Evolutionary conservation across 345 rosid species (phyloP).

Genomic region (Populus pruinosa): DNA sequence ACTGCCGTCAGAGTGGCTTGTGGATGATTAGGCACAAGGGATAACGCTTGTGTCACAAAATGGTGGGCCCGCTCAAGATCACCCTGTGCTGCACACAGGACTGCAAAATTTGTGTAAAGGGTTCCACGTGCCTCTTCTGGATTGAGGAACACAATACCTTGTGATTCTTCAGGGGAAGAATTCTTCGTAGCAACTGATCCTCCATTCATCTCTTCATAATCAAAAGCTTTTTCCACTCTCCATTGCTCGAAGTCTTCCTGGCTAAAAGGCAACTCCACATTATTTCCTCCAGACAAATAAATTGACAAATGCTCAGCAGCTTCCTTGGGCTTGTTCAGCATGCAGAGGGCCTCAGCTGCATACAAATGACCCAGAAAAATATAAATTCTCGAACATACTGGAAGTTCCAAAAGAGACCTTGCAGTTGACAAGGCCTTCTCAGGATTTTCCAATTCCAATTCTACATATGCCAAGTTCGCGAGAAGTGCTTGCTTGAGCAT

Average conservation of each 20-base stretch:
- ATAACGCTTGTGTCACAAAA: slow-evolving; percentile 53
- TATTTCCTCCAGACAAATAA: slow-evolving; percentile 57
- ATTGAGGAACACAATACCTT: slow-evolving; percentile 44
- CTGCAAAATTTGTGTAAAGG: slow-evolving; percentile 76
- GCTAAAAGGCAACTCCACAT: slow-evolving; percentile 61
- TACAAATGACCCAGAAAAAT: slow-evolving; percentile 72
- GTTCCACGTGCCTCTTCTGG: slow-evolving; percentile 90
- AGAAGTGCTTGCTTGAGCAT: slow-evolving; percentile 71
- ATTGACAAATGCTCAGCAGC: slow-evolving; percentile 71
- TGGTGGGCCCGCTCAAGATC: slow-evolving; percentile 62
- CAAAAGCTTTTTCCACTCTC: slow-evolving; percentile 45
- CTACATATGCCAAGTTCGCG: slow-evolving; percentile 77
- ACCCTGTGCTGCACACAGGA: slow-evolving; percentile 64
- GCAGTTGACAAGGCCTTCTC: slow-evolving; percentile 64
- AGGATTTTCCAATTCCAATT: slow-evolving; percentile 86
- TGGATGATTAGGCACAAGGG: slow-evolving; percentile 51
- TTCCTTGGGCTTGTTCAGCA: slow-evolving; percentile 69
- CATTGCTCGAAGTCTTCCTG: slow-evolving; percentile 69
- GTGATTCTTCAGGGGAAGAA: slow-evolving; percentile 26
- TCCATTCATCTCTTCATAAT: slow-evolving; percentile 62
- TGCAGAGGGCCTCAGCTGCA: slow-evolving; percentile 95
- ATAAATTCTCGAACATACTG: slow-evolving; percentile 67
- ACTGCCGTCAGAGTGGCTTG: slow-evolving; percentile 79
- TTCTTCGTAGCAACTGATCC: slow-evolving; percentile 36
- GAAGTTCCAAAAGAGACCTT: slow-evolving; percentile 64